Evolutionary conservation across 192 early-diverging fungal species (phyloP), one percentile per base, ranked within the genome.

Genomic region (Podila verticillata): DNA sequence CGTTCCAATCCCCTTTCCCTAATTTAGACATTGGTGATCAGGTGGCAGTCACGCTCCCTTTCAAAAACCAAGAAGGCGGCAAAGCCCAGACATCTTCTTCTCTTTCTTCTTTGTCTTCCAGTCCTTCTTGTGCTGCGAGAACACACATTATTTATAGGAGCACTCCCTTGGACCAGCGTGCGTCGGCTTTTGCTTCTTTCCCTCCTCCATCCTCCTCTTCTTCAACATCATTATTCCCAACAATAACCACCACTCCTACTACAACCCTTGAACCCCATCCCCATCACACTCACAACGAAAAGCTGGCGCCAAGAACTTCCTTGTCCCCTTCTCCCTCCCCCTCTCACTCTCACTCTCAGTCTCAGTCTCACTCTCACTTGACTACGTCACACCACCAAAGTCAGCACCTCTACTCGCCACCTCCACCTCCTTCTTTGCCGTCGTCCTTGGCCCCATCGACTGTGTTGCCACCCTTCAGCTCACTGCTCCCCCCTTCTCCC

Each of bases 141-240:
- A 39, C 36, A 39, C 10, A 39, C 24, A 59, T 28, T 60, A 60
- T 32, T 28, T 26, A 28, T 60, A 32, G 28, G 17, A 17, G 22
- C 58, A 30, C 30, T 31, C 26, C 58, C 58, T 32, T 60, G 30
- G 58, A 48, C 22, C 48, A 48, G 10, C 48, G 26, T n/a, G 24
- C 44, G 19, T 30, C 48, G 28, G 17, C 64, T 30, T 22, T 48
- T 32, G 32, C 66, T 47, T 54, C 66, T 22, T 65, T 48, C 35
- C 35, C 49, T 36, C 28, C 56, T 47, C 28, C 66, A 2, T 65
- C 63, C 64, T 56, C 49, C 48, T 49, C 15, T 13, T 49, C 65
- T 17, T 34, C 54, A 1, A 31, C 63, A 20, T 39, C 48, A 3
- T 6, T 31, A 29, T 39, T 31, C 5, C 36, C 65, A 15, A 54